These are phyloP conservation scores for Cyberlindnera nakhonratchasimensis DNA, from an alignment of 805 yeast species.

Conservation along the genomic window DNA sequence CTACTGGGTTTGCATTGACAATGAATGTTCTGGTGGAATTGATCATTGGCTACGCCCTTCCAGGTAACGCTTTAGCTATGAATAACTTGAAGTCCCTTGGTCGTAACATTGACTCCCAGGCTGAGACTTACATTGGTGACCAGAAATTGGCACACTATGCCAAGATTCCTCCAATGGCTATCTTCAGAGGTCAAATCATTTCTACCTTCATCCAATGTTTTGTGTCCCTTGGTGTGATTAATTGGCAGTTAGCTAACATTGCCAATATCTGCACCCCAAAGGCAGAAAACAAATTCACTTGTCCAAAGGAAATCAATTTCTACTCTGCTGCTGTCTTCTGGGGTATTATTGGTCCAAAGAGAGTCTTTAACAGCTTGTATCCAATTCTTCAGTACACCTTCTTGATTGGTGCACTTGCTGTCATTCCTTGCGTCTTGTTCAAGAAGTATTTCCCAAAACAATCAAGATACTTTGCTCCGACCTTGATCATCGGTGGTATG, in stretches of 20 bases:
- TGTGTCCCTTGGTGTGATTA: conserved; percentile 31
- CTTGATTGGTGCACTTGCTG: conserved; percentile 45
- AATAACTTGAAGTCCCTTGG: conserved; percentile 51
- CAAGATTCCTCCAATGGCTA: conserved; percentile 55
- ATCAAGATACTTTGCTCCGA: conserved; percentile 42
- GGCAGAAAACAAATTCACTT: conserved; percentile 38
- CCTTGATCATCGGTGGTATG: conserved; percentile 48
- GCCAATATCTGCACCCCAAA: conserved; percentile 33
- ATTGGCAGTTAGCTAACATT: conserved; percentile 34
- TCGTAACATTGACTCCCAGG: conserved; percentile 60
- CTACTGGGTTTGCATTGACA: conserved; percentile 47
- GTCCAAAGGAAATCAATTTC: conserved; percentile 35
- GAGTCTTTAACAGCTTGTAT: conserved; percentile 52
- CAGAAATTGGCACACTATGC: conserved; percentile 43
- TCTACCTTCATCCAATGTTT: conserved; percentile 31
- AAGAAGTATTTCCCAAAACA: conserved; percentile 24
- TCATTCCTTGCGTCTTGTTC: conserved; percentile 30
- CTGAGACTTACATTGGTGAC: conserved; percentile 55
- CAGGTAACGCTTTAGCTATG: conserved; percentile 48
- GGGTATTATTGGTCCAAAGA: conserved; percentile 54
- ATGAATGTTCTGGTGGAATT: conserved; percentile 53
- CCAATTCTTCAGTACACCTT: conserved; percentile 63
- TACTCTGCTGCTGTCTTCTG: conserved; percentile 40
- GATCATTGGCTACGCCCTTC: conserved; percentile 53
- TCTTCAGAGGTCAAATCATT: conserved; percentile 45